Evolutionary conservation across 139 green algal genomes (phyloP).

Genomic region (Eudorina sp.): DNA sequence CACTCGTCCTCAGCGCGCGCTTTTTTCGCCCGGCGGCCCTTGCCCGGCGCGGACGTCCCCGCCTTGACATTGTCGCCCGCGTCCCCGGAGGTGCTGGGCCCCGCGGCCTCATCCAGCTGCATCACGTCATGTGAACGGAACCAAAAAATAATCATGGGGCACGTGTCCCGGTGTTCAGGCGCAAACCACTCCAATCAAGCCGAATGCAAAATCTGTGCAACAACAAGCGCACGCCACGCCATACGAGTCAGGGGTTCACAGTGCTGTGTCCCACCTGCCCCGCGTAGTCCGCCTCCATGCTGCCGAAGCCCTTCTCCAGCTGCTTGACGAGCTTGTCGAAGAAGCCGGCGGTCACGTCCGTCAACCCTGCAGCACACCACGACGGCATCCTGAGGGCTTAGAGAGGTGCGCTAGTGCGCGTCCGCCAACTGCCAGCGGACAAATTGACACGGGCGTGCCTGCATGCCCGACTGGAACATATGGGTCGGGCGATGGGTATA

Average conservation of each 20-base stretch:
- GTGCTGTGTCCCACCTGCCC: background rate
- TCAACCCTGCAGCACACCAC: slow-evolving; percentile 79
- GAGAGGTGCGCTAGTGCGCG: no score
- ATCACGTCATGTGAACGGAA: background rate
- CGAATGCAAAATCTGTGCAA: no score
- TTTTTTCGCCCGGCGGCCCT: slow-evolving; percentile 37
- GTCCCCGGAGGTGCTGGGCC: background rate
- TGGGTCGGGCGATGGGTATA: no score
- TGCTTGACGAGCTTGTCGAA: slow-evolving; percentile 94
- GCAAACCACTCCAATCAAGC: no score
- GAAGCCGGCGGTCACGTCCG: slow-evolving; percentile 86
- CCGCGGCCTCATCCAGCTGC: slow-evolving; percentile 6
- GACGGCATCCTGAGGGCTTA: no score
- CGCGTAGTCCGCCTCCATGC: slow-evolving; percentile 70
- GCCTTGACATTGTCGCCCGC: background rate
- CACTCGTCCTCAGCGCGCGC: slow-evolving; percentile 21
- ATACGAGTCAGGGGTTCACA: no score
- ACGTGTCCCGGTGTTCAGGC: no score
- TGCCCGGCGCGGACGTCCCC: background rate
- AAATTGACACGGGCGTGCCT: no score
- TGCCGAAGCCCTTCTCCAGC: slow-evolving; percentile 85
- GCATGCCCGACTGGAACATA: no score
- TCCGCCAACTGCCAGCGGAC: no score
- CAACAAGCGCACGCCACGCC: no score
- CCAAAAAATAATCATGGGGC: no score